Conservation (phyloP, 2,329 filamentous ascomycete genomes). For the Ascochyta koolunga region DNA sequence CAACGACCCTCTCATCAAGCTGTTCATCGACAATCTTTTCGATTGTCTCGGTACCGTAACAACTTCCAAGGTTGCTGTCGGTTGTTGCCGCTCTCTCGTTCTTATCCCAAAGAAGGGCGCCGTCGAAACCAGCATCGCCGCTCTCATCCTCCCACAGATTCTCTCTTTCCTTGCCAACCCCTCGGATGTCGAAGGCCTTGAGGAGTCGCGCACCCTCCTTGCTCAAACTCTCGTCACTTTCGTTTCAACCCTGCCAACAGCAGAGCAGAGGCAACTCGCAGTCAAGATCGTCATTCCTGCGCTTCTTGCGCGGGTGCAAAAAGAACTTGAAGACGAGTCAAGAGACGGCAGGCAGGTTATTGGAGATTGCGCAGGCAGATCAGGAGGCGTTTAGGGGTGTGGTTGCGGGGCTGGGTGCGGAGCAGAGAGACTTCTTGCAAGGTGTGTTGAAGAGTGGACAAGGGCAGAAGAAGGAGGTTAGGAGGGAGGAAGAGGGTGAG, state of each 20-base stretch:
- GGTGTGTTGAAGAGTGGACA: constrained; percentile 71
- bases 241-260: constrained; percentile 54
- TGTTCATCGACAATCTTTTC: constrained; percentile 79
- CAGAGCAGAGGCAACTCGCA: constrained; percentile 56
- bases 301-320: constrained; percentile 73
- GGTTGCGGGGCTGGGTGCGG: constrained; percentile 72
- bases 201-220: constrained; percentile 72
- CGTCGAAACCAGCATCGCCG: constrained; percentile 65
- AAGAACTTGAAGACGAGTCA: constrained; percentile 62
- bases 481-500: constrained; percentile 60
- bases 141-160: constrained; percentile 76
- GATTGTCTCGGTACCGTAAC: constrained; percentile 83
- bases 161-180: constrained; percentile 73
- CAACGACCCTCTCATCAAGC: constrained; percentile 74
- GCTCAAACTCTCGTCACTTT: constrained; percentile 78
- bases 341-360: constrained; percentile 76
- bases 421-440: constrained; percentile 79
- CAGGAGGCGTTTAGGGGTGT: constrained; percentile 75
- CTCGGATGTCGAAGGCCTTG: constrained; percentile 74
- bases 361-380: constrained; percentile 81
- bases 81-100: constrained; percentile 85
- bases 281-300: constrained; percentile 79
- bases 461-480: constrained; percentile 55
- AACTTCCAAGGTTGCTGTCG: constrained; percentile 87
- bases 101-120: constrained; percentile 61